Percentiles rank a stretch among this genome's conserved stretches.
These are phyloP conservation scores for Zymoseptoria brevis DNA, from an alignment of 2,329 filamentous ascomycete species.

Conservation along the genomic window DNA sequence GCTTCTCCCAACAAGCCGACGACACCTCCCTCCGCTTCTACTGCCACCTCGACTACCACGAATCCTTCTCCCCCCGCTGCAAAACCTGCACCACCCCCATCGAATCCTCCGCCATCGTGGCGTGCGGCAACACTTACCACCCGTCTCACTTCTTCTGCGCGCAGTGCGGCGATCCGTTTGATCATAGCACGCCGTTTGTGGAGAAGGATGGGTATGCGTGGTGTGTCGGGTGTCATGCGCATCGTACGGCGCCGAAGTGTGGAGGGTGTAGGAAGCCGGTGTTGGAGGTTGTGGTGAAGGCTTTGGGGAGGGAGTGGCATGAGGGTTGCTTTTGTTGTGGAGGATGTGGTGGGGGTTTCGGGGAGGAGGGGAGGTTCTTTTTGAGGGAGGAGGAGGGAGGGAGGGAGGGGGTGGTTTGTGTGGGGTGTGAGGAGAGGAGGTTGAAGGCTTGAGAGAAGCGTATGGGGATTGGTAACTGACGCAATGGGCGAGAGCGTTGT, in stretches of 20 bases:
- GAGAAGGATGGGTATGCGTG: slow-evolving; percentile 97
- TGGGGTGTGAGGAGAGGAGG: slow-evolving; percentile 53
- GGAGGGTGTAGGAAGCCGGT: slow-evolving; percentile 76
- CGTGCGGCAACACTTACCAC: slow-evolving; percentile 93
- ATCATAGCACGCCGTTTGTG: slow-evolving; percentile 66
- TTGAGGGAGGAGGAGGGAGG: slow-evolving; percentile 44
- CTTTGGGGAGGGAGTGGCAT: slow-evolving; percentile 89
- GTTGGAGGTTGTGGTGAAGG: slow-evolving; percentile 81
- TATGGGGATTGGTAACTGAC: too few species aligned
- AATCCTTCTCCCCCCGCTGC: slow-evolving; percentile 84
- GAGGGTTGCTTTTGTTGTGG: slow-evolving; percentile 80
- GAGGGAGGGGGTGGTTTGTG: slow-evolving; percentile 51
- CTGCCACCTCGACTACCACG: slow-evolving; percentile 98
- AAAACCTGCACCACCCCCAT: slow-evolving; percentile 96
- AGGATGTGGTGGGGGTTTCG: slow-evolving; percentile 53
- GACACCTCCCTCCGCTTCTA: slow-evolving; percentile 82
- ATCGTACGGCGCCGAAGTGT: slow-evolving; percentile 84
- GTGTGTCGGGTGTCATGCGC: slow-evolving; percentile 89
- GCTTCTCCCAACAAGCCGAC: slow-evolving; percentile 40
- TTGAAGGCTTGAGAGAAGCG: slow-evolving; percentile 45
- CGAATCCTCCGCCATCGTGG: slow-evolving; percentile 77
- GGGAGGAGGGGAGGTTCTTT: slow-evolving; percentile 55
- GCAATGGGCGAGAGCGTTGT: too few species aligned
- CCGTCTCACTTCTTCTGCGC: slow-evolving; percentile 98
- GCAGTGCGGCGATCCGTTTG: slow-evolving; percentile 81